Percentiles rank a stretch among this genome's conserved stretches.
These are phyloP conservation scores for Phytophthora sojae DNA, from an alignment of 352 stramenopile species.

Conservation along the genomic window DNA sequence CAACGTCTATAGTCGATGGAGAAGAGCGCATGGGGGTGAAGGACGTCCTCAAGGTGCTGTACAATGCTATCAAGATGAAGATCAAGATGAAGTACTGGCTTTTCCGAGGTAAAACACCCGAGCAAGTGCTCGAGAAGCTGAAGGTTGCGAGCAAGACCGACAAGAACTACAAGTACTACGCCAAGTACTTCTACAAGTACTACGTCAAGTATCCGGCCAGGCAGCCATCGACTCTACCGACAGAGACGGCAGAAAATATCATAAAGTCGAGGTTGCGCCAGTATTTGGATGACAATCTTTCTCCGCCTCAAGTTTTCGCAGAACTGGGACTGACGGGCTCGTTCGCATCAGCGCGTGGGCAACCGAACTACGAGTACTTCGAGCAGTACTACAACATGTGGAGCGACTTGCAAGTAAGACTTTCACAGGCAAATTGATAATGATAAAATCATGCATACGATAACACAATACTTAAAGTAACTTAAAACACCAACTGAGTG, in stretches of 20 bases:
- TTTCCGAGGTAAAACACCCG: slow-evolving; percentile 2
- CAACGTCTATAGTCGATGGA: background rate
- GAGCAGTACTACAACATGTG: slow-evolving; percentile 18
- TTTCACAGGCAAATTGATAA: slow-evolving; percentile 8
- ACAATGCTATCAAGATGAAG: slow-evolving; percentile 16
- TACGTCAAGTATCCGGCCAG: slow-evolving; percentile 21
- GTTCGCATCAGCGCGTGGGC: slow-evolving; percentile 8
- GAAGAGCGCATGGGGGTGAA: slow-evolving; percentile 12
- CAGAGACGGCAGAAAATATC: slow-evolving; percentile 12
- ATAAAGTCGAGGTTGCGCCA: slow-evolving; percentile 16
- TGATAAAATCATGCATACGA: background rate
- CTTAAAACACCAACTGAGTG: no score
- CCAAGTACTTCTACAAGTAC: slow-evolving; percentile 31
- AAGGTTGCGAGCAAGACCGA: slow-evolving; percentile 13
- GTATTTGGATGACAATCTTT: slow-evolving; percentile 12
- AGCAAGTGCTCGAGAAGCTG: slow-evolving; percentile 18
- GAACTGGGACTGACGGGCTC: slow-evolving; percentile 16
- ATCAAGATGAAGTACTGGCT: slow-evolving; percentile 23
- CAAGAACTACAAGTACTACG: slow-evolving; percentile 34
- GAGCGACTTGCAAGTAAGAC: slow-evolving; percentile 11
- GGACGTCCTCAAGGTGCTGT: background rate
- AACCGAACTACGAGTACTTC: slow-evolving; percentile 23
- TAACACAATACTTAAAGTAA: no score
- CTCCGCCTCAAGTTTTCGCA: slow-evolving; percentile 24
- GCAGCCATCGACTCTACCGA: slow-evolving; percentile 10